Conservation (phyloP, 352 stramenopile species). For the Hyaloperonospora brassicae region DNA sequence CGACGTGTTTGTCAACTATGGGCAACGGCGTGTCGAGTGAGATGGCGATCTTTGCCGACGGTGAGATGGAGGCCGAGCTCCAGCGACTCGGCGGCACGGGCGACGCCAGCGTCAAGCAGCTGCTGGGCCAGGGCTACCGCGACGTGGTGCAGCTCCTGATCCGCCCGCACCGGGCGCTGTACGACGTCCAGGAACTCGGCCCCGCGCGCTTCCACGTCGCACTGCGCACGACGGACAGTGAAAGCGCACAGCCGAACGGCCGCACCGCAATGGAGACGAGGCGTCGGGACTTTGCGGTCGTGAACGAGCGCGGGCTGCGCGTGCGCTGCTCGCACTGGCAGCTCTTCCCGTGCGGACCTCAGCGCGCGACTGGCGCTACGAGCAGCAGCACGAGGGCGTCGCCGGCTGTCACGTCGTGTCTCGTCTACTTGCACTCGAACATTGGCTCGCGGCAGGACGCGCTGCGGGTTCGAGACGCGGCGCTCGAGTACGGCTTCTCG, state of each 20-base stretch:
- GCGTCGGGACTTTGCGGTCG: conserved; percentile 52
- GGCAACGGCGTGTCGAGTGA: conserved; percentile 63
- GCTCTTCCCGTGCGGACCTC: conserved; percentile 24
- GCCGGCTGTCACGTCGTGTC: conserved; percentile 30
- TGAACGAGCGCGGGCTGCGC: conserved; percentile 62
- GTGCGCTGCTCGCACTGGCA: conserved; percentile 74
- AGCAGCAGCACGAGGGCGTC: conserved; percentile 4
- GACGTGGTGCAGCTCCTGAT: conserved; percentile 72
- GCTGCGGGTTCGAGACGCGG: conserved; percentile 52
- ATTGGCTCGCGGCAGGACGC: conserved; percentile 65
- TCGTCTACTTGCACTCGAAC: conserved; percentile 83
- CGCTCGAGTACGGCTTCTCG: conserved; percentile 61
- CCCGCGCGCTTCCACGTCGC: conserved; percentile 37
- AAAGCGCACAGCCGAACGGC: no score
- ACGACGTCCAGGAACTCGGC: conserved; percentile 45
- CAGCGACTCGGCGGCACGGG: conserved; percentile 47
- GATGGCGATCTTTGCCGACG: conserved; percentile 79
- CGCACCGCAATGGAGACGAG: conserved; percentile 17
- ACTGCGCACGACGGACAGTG: conserved; percentile 14
- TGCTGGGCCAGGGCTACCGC: conserved; percentile 66
- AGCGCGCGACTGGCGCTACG: no score
- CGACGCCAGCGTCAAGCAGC: conserved; percentile 65
- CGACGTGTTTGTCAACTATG: conserved; percentile 24
- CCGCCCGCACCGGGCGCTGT: conserved; percentile 53
- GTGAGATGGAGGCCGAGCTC: conserved; percentile 70